Percentiles rank a stretch among this genome's conserved stretches.
Evolutionary conservation across 495 filamentous ascomycete genomes (phyloP).

Genomic region (Hypoxylon trugodes): DNA sequence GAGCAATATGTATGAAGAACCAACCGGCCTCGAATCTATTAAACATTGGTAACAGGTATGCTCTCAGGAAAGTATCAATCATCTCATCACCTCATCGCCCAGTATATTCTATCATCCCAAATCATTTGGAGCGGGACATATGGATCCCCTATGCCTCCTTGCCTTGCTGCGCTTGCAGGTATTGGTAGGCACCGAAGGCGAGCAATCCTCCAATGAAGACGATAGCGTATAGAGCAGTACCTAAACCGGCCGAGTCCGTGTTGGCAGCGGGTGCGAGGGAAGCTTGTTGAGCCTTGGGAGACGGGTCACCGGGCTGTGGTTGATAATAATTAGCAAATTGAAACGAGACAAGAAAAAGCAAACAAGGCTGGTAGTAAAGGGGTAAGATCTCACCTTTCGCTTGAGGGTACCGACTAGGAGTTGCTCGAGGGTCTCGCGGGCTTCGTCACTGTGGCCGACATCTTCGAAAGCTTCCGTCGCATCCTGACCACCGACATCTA

Average conservation of each 20-base stretch:
- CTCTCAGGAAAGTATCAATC: conserved; percentile 29
- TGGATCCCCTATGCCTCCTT: conserved; percentile 39
- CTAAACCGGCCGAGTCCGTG: conserved; percentile 65
- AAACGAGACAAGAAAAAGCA: neutral
- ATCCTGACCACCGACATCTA: conserved; percentile 96
- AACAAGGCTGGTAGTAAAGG: conserved; percentile 5
- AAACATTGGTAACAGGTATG: conserved; percentile 25
- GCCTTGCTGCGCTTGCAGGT: conserved; percentile 71
- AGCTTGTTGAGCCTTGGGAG: conserved; percentile 64
- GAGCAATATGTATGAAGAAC: conserved; percentile 24
- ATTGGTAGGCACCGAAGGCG: conserved; percentile 88
- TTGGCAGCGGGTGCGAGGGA: conserved; percentile 58
- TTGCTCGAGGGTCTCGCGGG: conserved; percentile 87
- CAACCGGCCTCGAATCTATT: conserved; percentile 35
- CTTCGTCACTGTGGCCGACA: conserved; percentile 99
- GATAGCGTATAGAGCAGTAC: conserved; percentile 83
- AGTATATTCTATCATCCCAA: conserved; percentile 8
- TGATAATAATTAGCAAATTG: conserved; percentile 30
- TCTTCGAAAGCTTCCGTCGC: conserved; percentile 99
- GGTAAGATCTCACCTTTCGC: conserved; percentile 72
- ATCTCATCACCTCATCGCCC: conserved; percentile 21
- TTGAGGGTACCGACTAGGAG: conserved; percentile 84
- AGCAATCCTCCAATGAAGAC: conserved; percentile 77
- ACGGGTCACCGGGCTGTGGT: conserved; percentile 83
- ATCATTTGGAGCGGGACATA: neutral